A percentile compares a stretch with the other conserved stretches of the same genome.
phyloP scores from a whole-genome alignment of 1,284 basidiomycete genomes.

The Sanguinoderma infundibulare region DNA sequence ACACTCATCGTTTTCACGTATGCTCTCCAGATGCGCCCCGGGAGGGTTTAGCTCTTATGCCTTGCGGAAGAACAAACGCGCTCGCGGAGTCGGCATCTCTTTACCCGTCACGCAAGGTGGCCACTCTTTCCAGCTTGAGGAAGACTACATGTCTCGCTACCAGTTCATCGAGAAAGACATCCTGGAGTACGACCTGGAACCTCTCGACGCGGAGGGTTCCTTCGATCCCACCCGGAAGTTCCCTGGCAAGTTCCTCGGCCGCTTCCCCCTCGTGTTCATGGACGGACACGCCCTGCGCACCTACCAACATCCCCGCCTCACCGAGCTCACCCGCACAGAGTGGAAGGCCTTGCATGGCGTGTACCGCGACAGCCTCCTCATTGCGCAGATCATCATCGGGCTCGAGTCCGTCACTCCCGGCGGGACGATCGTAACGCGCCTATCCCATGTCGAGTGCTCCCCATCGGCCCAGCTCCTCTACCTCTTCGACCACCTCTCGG shows the following conservation, averaged over 20 bases:
- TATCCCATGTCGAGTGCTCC: constrained; percentile 36
- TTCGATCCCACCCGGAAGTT: constrained; percentile 5
- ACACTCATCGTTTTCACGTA: neutral
- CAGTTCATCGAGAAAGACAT: constrained; percentile 32
- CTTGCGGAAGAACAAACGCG: constrained; percentile 31
- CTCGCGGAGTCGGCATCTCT: constrained; percentile 36
- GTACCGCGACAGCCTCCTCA: constrained; percentile 33
- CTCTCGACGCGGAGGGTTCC: constrained; percentile 9
- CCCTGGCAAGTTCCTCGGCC: constrained; percentile 8
- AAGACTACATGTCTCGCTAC: constrained; percentile 24
- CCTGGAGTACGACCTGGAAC: constrained; percentile 30
- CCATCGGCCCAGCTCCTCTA: constrained; percentile 37
- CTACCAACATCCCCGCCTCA: constrained; percentile 10
- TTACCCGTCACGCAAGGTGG: constrained; percentile 32
- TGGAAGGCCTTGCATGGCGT: neutral
- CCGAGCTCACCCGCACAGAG: neutral
- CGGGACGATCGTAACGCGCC: constrained; percentile 39
- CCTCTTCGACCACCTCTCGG: constrained; percentile 37
- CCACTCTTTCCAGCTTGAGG: constrained; percentile 31
- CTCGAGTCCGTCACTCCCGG: constrained; percentile 32
- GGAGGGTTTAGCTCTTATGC: constrained; percentile 40
- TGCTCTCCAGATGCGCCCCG: constrained; percentile 35
- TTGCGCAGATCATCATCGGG: constrained; percentile 39
- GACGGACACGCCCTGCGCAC: constrained; percentile 40
- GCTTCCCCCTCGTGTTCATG: constrained; percentile 38